Evolutionary conservation across 108 stramenopile genomes (phyloP), one percentile per base, ranked within the genome.

Genomic region (Aurantiochytrium sp.): DNA sequence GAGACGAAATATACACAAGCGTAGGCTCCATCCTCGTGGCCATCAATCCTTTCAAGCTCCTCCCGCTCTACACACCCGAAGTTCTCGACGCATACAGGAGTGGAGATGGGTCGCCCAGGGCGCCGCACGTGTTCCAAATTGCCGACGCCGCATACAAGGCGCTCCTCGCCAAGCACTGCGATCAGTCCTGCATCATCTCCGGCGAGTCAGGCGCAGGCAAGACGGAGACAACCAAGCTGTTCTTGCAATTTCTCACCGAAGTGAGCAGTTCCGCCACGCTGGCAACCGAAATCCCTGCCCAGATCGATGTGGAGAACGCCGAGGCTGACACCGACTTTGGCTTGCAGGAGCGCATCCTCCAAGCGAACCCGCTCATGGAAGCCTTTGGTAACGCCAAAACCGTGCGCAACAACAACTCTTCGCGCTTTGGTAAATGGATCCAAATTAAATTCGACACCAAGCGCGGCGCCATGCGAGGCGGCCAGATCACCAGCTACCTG

Each of bases 241-340:
- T 96, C 59, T 93, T 97, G 93, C 94, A 96, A 90, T 97, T 95
- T 89, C 90, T 96, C 23, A 88, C 89, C 4, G 76, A 76, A 47
- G 76, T 88, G 14, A 88, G 88, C 58, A 58, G 58, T 23, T 10
- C 87, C 43, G 87, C 58, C 21, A 44, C 29, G 0, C 19, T 28
- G 51, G 89, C 55, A 16, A 45, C 10, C 18, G 16, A 19, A 49
- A 55, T 49, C 3, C 18, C 10, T 18, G 18, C 72, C 1, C 18
- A 72, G 18, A 18, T 16, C n/a, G 76, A 51, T 12, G 76, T 45
- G 21, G 90, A 88, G 21, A 83, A 91, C 90, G 89, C 89, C 23
- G 25, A 87, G 35, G 89, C 53, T 43, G 91, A 92, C 87, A 19
- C 10, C 5, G 88, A 71, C 29, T 90, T 91, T 18, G 60, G 55